Evolutionary conservation across 352 stramenopile genomes (phyloP).

Genomic region (Thraustochytrium striatum): DNA sequence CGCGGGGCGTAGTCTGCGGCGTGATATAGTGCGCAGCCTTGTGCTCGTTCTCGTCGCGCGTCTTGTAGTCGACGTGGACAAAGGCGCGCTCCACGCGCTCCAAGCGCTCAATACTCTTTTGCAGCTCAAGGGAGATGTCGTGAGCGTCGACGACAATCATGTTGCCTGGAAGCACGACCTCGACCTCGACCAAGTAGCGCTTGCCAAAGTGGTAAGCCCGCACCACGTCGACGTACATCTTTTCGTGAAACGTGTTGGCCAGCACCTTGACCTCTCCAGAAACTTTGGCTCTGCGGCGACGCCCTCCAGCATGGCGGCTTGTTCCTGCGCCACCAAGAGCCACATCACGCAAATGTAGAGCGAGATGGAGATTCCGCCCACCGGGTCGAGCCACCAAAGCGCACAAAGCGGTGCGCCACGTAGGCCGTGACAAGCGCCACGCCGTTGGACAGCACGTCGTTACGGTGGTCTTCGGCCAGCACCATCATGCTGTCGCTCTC

Average conservation of each 20-base stretch:
- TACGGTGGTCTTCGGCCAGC: slow-evolving; percentile 86
- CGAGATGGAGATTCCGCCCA: slow-evolving; percentile 89
- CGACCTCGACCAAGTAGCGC: slow-evolving; percentile 90
- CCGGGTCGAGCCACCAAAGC: slow-evolving; percentile 87
- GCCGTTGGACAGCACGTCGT: slow-evolving; percentile 89
- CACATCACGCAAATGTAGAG: slow-evolving; percentile 93
- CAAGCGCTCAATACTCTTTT: slow-evolving; percentile 90
- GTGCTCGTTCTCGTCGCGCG: slow-evolving; percentile 78
- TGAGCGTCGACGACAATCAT: slow-evolving; percentile 87
- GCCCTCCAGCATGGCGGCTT: slow-evolving; percentile 81
- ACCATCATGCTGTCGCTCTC: slow-evolving; percentile 58
- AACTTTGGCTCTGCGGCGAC: slow-evolving; percentile 71
- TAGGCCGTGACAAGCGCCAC: slow-evolving; percentile 78
- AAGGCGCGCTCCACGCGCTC: slow-evolving; percentile 93
- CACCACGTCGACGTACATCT: slow-evolving; percentile 85
- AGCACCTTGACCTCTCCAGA: slow-evolving; percentile 82
- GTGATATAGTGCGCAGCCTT: slow-evolving; percentile 58
- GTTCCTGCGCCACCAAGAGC: slow-evolving; percentile 87
- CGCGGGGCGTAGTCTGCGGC: slow-evolving; percentile 27
- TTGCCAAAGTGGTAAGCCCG: slow-evolving; percentile 93
- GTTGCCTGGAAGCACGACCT: slow-evolving; percentile 82
- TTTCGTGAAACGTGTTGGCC: slow-evolving; percentile 73
- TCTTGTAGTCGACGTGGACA: slow-evolving; percentile 93
- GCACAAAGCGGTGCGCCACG: slow-evolving; percentile 62
- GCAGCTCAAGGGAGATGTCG: slow-evolving; percentile 91